phyloP scores from a whole-genome alignment of 2,329 filamentous ascomycete genomes.

The Colletotrichum lini region DNA sequence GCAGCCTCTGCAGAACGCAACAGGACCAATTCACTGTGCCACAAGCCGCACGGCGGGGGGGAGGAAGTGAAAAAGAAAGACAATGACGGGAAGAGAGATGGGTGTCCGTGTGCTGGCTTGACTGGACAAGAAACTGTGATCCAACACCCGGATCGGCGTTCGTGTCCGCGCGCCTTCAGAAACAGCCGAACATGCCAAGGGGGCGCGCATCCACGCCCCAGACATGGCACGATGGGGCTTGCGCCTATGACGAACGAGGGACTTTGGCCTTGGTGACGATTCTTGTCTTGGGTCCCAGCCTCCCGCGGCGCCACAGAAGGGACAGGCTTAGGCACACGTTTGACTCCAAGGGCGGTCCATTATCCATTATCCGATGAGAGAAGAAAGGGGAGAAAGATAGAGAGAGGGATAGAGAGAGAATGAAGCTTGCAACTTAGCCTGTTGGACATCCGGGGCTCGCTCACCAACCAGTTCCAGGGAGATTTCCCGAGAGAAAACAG shows the following conservation, averaged over 20 bases:
- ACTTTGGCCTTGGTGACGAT: conserved; percentile 7
- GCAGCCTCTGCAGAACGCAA: not conserved
- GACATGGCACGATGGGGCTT: conserved; percentile 1
- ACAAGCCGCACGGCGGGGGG: not conserved
- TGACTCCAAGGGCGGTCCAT: not conserved
- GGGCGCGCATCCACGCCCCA: too few relatives aligned
- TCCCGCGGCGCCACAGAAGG: conserved; percentile 22
- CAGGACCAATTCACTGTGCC: not conserved
- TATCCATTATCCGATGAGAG: too few relatives aligned
- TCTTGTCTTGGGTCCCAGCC: conserved; percentile 22
- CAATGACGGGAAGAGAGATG: not conserved
- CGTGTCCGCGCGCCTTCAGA: not conserved
- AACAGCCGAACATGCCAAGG: not conserved
- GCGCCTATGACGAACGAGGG: conserved; percentile 26
- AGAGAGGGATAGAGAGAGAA: not conserved
- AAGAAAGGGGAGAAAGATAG: too few relatives aligned
- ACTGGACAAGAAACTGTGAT: not conserved
- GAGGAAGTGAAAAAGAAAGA: not conserved
- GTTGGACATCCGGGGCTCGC: not conserved
- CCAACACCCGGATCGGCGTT: conserved; percentile 15
- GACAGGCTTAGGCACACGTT: not conserved
- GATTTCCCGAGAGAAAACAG: not conserved
- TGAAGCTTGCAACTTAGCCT: not conserved
- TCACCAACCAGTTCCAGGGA: not conserved
- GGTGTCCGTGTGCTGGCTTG: not conserved